These are phyloP conservation scores for Paramecium caudatum DNA, from an alignment of 73 alveolate genomes.

Conservation along the genomic window DNA sequence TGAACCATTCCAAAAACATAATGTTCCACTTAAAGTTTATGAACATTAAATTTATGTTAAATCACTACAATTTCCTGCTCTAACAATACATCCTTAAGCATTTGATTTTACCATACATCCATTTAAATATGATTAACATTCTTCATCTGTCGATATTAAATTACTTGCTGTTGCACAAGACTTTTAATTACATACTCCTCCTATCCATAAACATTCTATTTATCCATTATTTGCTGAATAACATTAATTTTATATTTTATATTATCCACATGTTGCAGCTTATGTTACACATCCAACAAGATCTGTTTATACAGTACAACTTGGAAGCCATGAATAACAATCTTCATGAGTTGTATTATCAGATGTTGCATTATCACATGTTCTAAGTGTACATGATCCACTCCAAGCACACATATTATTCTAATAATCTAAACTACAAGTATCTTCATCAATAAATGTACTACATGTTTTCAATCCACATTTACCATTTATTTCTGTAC, in stretches of 20 bases:
- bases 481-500: slow-evolving; percentile 35
- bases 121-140: neutral
- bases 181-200: neutral
- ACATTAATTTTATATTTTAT: neutral
- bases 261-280: neutral
- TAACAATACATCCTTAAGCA: slow-evolving; percentile 2
- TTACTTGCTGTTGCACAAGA: slow-evolving; percentile 17
- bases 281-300: neutral
- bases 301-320: neutral
- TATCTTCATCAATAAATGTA: neutral
- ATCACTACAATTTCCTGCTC: slow-evolving; percentile 22
- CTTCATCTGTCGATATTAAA: neutral
- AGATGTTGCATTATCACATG: slow-evolving; percentile 34
- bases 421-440: slow-evolving; percentile 20
- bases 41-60: neutral
- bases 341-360: neutral
- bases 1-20: slow-evolving; percentile 14
- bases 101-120: slow-evolving; percentile 13
- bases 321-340: neutral
- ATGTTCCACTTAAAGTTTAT: neutral
- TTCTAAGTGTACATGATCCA: slow-evolving; percentile 36
- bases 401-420: slow-evolving; percentile 58
- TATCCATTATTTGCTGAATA: neutral
- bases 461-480: slow-evolving; percentile 36
- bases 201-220: slow-evolving; percentile 3